These are phyloP conservation scores for Salix udensis DNA, from an alignment of 345 rosid genomes.

Conservation along the genomic window DNA sequence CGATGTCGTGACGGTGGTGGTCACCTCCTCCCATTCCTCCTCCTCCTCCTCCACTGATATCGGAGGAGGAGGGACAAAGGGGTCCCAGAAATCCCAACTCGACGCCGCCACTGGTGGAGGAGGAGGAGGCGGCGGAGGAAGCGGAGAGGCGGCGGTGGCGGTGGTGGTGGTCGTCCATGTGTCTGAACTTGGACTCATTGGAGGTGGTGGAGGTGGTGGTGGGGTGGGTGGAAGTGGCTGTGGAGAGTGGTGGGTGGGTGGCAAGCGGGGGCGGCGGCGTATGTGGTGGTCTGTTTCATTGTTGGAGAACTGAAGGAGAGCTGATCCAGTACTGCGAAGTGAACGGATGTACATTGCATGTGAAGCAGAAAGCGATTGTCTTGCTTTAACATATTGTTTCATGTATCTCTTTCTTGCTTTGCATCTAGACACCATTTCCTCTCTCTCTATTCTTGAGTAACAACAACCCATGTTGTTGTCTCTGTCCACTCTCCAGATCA, in stretches of 20 bases:
- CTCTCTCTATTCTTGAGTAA: slow-evolving; percentile 68
- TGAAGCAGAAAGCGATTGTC: slow-evolving; percentile 72
- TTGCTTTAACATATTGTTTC: slow-evolving; percentile 75
- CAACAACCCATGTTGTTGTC: slow-evolving; percentile 67
- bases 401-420: slow-evolving; percentile 84
- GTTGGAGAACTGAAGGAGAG: slow-evolving; percentile 69
- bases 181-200: slow-evolving; percentile 70
- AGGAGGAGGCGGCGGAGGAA: slow-evolving; percentile 52
- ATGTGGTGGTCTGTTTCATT: slow-evolving; percentile 63
- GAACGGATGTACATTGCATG: slow-evolving; percentile 91
- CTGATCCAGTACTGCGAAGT: slow-evolving; percentile 74
- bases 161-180: slow-evolving; percentile 58
- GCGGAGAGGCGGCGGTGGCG: slow-evolving; percentile 24
- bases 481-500: not conserved
- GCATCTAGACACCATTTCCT: slow-evolving; percentile 83
- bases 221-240: slow-evolving; percentile 13
- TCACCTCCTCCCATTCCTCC: slow-evolving; percentile 73
- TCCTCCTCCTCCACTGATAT: slow-evolving; percentile 56
- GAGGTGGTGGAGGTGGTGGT: slow-evolving; percentile 50
- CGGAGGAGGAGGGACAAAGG: slow-evolving; percentile 47
- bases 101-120: slow-evolving; percentile 70
- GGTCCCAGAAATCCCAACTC: slow-evolving; percentile 96
- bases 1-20: slow-evolving; percentile 23
- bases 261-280: slow-evolving; percentile 36
- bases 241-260: slow-evolving; percentile 26